Percentiles rank a stretch among this genome's conserved stretches.
phyloP scores from a whole-genome alignment of 2,329 filamentous ascomycete genomes.

The Tolypocladium paradoxum region DNA sequence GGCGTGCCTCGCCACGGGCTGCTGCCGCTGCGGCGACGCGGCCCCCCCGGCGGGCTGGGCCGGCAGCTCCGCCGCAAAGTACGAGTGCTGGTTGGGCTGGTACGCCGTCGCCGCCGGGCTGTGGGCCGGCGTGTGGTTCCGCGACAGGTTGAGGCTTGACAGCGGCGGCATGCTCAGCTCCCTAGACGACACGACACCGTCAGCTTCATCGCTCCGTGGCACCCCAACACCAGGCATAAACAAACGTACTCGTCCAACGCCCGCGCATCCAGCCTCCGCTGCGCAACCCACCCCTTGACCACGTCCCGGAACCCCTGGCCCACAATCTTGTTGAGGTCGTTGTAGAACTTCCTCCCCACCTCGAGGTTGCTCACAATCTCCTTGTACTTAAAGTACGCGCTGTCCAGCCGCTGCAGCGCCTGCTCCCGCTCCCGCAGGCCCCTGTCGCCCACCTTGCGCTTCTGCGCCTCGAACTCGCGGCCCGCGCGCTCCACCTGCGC shows the following conservation, averaged over 20 bases:
- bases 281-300: constrained; percentile 68
- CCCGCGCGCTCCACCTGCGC: constrained; percentile 65
- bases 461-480: constrained; percentile 62
- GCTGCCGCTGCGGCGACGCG: constrained; percentile 5
- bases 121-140: constrained; percentile 11
- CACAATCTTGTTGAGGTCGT: constrained; percentile 83
- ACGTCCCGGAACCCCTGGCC: constrained; percentile 66
- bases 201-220: background rate
- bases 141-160: constrained; percentile 29
- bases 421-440: constrained; percentile 66
- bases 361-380: constrained; percentile 90
- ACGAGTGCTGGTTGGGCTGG: constrained; percentile 7
- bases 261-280: constrained; percentile 70
- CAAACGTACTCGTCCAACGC: constrained; percentile 59
- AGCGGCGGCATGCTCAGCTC: constrained; percentile 42
- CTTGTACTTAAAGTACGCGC: constrained; percentile 91
- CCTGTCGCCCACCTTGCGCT: constrained; percentile 51
- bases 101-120: constrained; percentile 3
- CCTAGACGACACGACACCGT: constrained; percentile 15
- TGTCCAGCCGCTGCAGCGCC: constrained; percentile 78
- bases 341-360: constrained; percentile 90
- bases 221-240: background rate
- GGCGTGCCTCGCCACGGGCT: constrained; percentile 12
- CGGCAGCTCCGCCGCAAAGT: constrained; percentile 3
- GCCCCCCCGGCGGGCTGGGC: background rate